Evolutionary conservation across 2,329 filamentous ascomycete genomes (phyloP).

Genomic region (Pseudopithomyces chartarum): DNA sequence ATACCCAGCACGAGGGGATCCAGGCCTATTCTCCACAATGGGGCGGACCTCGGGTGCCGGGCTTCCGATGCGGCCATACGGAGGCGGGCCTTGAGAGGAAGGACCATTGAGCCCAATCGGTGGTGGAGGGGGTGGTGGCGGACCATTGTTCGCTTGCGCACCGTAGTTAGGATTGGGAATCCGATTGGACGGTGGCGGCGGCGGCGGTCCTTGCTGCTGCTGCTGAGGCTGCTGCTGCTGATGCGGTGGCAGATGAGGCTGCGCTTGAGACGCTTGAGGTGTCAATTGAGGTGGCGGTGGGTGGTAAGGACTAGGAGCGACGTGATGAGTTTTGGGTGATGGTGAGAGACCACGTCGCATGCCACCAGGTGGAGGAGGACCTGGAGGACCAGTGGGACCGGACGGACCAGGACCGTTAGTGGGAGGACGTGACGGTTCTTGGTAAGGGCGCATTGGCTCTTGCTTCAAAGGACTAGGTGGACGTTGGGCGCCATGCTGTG

Average conservation of each 20-base stretch:
- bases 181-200: conserved; percentile 48
- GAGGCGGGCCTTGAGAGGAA: conserved; percentile 58
- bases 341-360: conserved; percentile 60
- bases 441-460: conserved; percentile 72
- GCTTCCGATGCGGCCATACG: conserved; percentile 72
- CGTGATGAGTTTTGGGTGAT: conserved; percentile 63
- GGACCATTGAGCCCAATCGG: conserved; percentile 57
- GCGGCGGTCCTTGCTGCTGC: conserved; percentile 43
- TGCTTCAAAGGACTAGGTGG: conserved; percentile 74
- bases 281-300: conserved; percentile 50
- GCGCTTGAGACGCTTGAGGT: conserved; percentile 58
- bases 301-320: conserved; percentile 59
- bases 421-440: conserved; percentile 65
- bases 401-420: conserved; percentile 50
- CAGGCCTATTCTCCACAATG: conserved; percentile 80
- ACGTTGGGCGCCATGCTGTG: conserved; percentile 66
- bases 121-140: conserved; percentile 65
- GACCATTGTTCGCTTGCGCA: conserved; percentile 49
- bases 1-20: conserved; percentile 89
- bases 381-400: conserved; percentile 41
- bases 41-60: conserved; percentile 84
- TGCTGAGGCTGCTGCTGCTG: conserved; percentile 21
- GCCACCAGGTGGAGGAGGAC: conserved; percentile 46
- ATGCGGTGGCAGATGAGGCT: conserved; percentile 45
- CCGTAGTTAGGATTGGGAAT: conserved; percentile 55